Base-by-base conservation (phyloP, 768 basidiomycete species). In the Tylopilus balloui region DNA sequence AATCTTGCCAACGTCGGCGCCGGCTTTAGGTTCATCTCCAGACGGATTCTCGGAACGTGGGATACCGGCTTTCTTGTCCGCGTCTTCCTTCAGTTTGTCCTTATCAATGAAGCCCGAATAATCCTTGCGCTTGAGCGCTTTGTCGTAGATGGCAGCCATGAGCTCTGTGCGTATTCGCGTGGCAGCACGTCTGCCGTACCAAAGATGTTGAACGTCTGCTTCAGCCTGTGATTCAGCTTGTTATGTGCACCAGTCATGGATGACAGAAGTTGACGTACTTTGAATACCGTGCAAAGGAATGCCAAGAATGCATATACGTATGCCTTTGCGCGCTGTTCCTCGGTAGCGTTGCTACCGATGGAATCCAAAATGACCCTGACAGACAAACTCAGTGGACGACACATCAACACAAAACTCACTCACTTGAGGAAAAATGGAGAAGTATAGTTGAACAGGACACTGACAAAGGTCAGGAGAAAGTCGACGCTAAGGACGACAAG, bases 1-100 rank as follows among this genome's bases (percentile, higher is more conserved):
- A 45, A 94, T 89, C 65, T 93, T 92, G 12, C 92, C 92, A 12
- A 88, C 75, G 62, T 92, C 88, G 8, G 92, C 92, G 14, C 89
- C 87, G 1, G 84, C 78, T 56, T 80, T 84, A 1, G 83, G 79
- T 25, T 88, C 73, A 50, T 70, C 69, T 45, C 53, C 62, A 36
- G 57, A 50, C 13, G 60, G 28, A 42, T 65, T 60, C 68, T 75
- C 41, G 3, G 56, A 48, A 8, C 51, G 34, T 4, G 43, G 14
- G 21, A 45, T 4, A 14, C 60, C 62, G 8, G 56, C 52, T 24
- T 56, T 62, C 24, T 53, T 63, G 17, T 55, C 57, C 6, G 58
- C 60, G 10, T 55, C 57, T 3, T 61, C 59, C 21, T 63, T 60
- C 3, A 50, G 50, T n/a, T 68, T 70, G 31, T 73, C 75, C 60